Evolutionary conservation across 805 yeast genomes (phyloP).

Genomic region (Candida odintsovae): DNA sequence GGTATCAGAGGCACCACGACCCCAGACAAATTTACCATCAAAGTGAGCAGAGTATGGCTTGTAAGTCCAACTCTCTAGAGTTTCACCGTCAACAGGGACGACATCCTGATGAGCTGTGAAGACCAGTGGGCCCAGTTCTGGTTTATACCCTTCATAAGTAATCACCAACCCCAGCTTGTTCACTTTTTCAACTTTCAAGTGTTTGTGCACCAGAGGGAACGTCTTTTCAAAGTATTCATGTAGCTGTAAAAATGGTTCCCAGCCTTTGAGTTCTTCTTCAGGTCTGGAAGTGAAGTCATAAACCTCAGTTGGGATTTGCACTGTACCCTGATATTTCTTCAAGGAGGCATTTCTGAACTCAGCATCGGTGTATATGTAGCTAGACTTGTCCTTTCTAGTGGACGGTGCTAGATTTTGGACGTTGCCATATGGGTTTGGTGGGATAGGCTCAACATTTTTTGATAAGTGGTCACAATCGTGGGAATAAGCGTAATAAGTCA

Average conservation of each 20-base stretch:
- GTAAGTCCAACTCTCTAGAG: constrained; percentile 54
- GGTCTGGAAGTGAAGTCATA: constrained; percentile 43
- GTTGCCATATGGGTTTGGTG: neutral
- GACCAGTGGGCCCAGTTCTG: constrained; percentile 53
- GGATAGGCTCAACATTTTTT: neutral
- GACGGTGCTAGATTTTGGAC: neutral
- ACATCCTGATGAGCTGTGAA: constrained; percentile 80
- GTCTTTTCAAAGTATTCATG: constrained; percentile 46
- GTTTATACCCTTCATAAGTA: constrained; percentile 55
- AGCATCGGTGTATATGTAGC: neutral
- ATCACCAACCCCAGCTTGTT: constrained; percentile 61
- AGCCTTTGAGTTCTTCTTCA: constrained; percentile 24
- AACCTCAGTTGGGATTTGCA: constrained; percentile 59
- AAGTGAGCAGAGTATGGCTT: constrained; percentile 63
- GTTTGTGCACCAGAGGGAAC: constrained; percentile 49
- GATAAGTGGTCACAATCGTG: neutral
- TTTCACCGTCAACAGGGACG: constrained; percentile 67
- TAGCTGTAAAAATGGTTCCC: constrained; percentile 30
- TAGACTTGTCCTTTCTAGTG: neutral
- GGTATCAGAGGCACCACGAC: constrained; percentile 72
- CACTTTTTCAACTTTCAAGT: constrained; percentile 48
- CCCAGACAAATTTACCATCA: constrained; percentile 61
- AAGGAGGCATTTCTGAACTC: constrained; percentile 2
- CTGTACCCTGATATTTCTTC: constrained; percentile 36
- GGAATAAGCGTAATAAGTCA: neutral